Conservation (phyloP, 2,329 filamentous ascomycete species). For the Botrytis paeoniae region DNA sequence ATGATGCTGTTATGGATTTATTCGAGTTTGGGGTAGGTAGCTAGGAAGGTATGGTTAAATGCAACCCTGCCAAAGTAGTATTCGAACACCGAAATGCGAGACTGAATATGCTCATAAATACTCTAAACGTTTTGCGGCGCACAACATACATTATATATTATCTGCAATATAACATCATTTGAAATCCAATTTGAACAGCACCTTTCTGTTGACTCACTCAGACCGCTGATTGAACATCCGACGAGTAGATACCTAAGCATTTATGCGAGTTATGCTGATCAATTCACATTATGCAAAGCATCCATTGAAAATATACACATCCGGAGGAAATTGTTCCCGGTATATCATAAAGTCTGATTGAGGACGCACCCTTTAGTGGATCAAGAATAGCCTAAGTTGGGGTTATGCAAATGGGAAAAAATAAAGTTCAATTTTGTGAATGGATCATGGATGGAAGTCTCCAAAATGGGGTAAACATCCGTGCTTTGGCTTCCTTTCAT, state of each 20-base stretch:
- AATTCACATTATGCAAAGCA: constrained; percentile 6
- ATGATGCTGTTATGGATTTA: neutral
- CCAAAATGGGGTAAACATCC: neutral
- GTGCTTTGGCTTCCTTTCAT: neutral
- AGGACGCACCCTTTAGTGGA: neutral
- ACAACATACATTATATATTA: neutral
- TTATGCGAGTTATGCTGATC: constrained; percentile 3
- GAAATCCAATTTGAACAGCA: neutral
- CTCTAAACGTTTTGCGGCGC: neutral
- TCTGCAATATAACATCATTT: neutral
- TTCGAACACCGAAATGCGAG: neutral
- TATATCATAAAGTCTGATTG: neutral
- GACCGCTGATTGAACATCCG: neutral
- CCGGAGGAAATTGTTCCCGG: neutral
- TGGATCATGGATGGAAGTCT: neutral
- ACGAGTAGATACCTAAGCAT: neutral
- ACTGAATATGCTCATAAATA: neutral
- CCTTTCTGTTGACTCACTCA: neutral
- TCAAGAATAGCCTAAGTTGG: neutral
- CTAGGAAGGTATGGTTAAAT: neutral
- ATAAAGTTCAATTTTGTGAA: neutral
- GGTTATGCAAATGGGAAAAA: neutral
- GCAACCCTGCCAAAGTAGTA: neutral
- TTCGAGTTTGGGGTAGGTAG: neutral
- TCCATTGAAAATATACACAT: neutral